phyloP scores from a whole-genome alignment of 1,139 yeast species.

The Hanseniaspora uvarum region DNA sequence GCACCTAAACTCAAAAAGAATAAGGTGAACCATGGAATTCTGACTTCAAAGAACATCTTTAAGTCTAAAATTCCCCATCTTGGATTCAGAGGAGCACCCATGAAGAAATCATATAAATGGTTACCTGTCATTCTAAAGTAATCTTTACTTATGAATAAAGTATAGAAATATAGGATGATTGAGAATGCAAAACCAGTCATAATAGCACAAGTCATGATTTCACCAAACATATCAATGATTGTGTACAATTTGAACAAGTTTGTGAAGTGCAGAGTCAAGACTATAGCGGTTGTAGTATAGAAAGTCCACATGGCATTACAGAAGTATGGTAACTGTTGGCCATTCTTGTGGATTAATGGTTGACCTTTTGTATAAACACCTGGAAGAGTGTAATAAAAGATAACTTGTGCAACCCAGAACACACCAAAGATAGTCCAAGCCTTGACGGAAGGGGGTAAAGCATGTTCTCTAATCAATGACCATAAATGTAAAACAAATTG shows the following conservation, averaged over 20 bases:
- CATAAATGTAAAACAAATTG: conserved; percentile 43
- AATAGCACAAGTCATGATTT: conserved; percentile 86
- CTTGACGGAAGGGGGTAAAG: conserved; percentile 50
- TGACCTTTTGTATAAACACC: conserved; percentile 94
- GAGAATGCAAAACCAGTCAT: conserved; percentile 62
- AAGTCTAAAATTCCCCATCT: conserved; percentile 84
- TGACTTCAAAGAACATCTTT: conserved; percentile 94
- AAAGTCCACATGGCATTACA: conserved; percentile 86
- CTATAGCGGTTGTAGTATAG: conserved; percentile 54
- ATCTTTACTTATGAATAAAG: conserved; percentile 56
- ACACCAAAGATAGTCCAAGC: conserved; percentile 63
- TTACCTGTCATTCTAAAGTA: conserved; percentile 88
- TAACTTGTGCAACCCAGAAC: conserved; percentile 60
- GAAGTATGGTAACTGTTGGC: conserved; percentile 75
- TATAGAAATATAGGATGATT: conserved; percentile 50
- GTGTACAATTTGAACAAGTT: conserved; percentile 65
- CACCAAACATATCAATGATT: conserved; percentile 72
- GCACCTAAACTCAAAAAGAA: conserved; percentile 69
- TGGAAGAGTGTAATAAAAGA: conserved; percentile 77
- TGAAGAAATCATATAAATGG: conserved; percentile 77
- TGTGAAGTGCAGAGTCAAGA: conserved; percentile 55
- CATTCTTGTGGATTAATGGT: conserved; percentile 70
- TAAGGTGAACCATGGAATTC: conserved; percentile 91
- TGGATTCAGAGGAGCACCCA: conserved; percentile 97
- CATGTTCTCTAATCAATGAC: conserved; percentile 40